Percentiles rank a stretch among this genome's conserved stretches.
phyloP scores from a whole-genome alignment of 441 rosid species.

The Populus hybrid region DNA sequence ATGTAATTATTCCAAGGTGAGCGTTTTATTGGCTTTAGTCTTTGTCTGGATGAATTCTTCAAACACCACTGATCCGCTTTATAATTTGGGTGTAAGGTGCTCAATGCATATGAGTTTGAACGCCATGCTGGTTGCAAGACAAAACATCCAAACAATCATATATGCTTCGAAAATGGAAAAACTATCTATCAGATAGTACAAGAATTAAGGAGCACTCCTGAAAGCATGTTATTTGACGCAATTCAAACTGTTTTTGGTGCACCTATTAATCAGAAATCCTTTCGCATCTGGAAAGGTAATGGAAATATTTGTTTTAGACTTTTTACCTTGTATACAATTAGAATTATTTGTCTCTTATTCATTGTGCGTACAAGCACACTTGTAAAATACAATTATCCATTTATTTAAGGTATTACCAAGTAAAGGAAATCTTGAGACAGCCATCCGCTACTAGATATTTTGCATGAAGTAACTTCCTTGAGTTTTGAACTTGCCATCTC shows the following conservation, averaged over 20 bases:
- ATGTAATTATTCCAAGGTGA: conserved; percentile 67
- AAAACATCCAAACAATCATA: conserved; percentile 78
- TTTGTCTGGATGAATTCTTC: not conserved
- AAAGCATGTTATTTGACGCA: conserved; percentile 55
- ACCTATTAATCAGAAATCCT: conserved; percentile 66
- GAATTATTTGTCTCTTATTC: not conserved
- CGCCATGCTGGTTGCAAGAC: conserved; percentile 84
- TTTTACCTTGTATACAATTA: not conserved
- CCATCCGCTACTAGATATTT: not conserved
- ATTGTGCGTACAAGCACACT: not conserved
- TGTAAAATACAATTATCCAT: not conserved
- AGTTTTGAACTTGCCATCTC: not conserved
- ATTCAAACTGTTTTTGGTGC: conserved; percentile 69
- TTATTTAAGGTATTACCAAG: not conserved
- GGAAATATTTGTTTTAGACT: not conserved
- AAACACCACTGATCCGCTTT: conserved; percentile 11
- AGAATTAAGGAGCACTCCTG: conserved; percentile 70
- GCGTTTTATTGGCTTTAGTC: not conserved
- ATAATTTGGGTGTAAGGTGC: conserved; percentile 34
- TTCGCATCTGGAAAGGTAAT: conserved; percentile 70
- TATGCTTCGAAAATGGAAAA: conserved; percentile 80
- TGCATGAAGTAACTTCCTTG: not conserved
- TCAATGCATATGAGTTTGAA: conserved; percentile 81
- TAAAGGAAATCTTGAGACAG: not conserved
- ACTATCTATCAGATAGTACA: conserved; percentile 75